These are phyloP conservation scores for Cystobasidium ongulense DNA, from an alignment of 768 basidiomycete species.

Conservation along the genomic window DNA sequence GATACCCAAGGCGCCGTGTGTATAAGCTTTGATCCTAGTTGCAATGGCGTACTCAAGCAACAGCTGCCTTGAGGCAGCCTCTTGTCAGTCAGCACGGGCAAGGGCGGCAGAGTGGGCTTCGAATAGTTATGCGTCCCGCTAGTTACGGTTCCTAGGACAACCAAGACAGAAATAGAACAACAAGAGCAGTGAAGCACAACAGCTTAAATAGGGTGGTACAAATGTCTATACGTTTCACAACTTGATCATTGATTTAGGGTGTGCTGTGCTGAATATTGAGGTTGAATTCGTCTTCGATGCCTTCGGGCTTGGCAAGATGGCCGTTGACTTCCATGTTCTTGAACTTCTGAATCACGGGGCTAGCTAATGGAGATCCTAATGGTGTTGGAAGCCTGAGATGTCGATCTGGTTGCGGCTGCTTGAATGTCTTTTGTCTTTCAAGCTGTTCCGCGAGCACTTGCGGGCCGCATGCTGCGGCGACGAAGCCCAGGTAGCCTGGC, in stretches of 20 bases:
- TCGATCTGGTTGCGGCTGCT: constrained; percentile 31
- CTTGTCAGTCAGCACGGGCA: too few relatives aligned
- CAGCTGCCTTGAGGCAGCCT: too few relatives aligned
- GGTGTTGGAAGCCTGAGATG: constrained; percentile 24
- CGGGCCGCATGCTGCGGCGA: constrained; percentile 63
- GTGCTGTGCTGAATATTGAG: constrained; percentile 18
- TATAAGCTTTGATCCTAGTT: too few relatives aligned
- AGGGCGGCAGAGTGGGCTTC: too few relatives aligned
- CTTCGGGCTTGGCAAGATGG: constrained; percentile 27
- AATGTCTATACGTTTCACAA: not conserved
- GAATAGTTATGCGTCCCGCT: too few relatives aligned
- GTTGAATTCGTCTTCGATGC: constrained; percentile 29
- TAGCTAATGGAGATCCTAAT: constrained; percentile 13
- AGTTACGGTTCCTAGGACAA: too few relatives aligned
- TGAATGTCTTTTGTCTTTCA: constrained; percentile 52
- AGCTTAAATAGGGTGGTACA: too few relatives aligned
- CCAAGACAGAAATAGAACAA: too few relatives aligned
- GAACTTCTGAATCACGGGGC: constrained; percentile 23
- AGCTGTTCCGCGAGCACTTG: constrained; percentile 65
- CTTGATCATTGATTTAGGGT: not conserved
- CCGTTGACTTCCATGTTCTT: constrained; percentile 22
- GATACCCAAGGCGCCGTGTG: too few relatives aligned
- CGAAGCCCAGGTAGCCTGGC: constrained; percentile 90
- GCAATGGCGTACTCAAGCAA: too few relatives aligned
- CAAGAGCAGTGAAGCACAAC: too few relatives aligned